Evolutionary conservation across 352 stramenopile species (phyloP).

Genomic region (Pythium vanterpoolii): DNA sequence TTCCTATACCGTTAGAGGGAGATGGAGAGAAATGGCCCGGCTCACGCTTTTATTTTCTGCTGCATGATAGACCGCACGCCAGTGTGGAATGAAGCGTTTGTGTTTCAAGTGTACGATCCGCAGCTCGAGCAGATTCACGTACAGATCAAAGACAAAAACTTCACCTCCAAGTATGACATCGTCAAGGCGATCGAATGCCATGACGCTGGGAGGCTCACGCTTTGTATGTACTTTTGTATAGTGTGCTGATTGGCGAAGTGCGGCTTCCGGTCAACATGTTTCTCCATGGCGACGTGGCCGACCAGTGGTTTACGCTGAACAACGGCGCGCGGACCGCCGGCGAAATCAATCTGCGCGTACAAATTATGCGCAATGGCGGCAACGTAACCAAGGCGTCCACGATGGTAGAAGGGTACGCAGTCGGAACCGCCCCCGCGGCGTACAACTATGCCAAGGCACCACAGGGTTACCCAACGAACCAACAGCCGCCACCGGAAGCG

Average conservation of each 20-base stretch:
- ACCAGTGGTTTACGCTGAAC: slow-evolving; percentile 83
- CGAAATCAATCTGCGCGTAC: slow-evolving; percentile 81
- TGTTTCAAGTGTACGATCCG: slow-evolving; percentile 68
- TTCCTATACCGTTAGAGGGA: not conserved
- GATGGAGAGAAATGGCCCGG: not conserved
- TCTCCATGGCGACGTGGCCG: slow-evolving; percentile 50
- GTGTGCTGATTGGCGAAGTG: slow-evolving; percentile 69
- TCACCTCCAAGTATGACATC: slow-evolving; percentile 42
- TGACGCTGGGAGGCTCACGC: not conserved
- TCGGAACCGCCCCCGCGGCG: not conserved
- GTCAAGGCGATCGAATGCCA: not conserved
- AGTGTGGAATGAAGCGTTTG: slow-evolving; percentile 82
- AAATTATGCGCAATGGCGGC: slow-evolving; percentile 37
- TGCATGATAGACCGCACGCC: slow-evolving; percentile 51
- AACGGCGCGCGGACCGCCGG: slow-evolving; percentile 52
- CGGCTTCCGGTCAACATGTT: slow-evolving; percentile 77
- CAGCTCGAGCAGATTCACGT: slow-evolving; percentile 73
- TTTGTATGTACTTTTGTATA: slow-evolving; percentile 13
- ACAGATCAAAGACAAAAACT: slow-evolving; percentile 86
- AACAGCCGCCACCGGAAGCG: slow-evolving; percentile 1
- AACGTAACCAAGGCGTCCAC: slow-evolving; percentile 5
- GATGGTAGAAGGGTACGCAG: not conserved
- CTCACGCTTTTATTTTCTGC: not conserved
- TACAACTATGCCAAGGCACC: not conserved
- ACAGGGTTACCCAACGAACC: slow-evolving; percentile 3